Evolutionary conservation across 164 flowering plant species (phyloP), one percentile per base, ranked within the genome.

Genomic region (Chimonanthus praecox): DNA sequence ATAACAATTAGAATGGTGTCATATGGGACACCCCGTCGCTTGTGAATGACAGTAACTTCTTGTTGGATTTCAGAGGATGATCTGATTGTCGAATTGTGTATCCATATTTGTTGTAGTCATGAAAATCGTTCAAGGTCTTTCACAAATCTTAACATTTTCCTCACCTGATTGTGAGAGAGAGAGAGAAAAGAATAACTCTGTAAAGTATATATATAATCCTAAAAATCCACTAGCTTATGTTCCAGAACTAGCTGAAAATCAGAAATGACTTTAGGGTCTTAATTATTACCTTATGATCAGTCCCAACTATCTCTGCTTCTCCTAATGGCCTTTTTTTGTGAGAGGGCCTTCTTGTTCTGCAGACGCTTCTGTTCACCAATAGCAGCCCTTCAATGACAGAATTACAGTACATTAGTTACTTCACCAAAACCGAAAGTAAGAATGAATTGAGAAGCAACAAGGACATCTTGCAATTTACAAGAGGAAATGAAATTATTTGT

Each of bases 271-370:
- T 9, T 18, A 71, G 20, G 65, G 58, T 45, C 60, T 63, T 44
- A 15, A 58, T n/a, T 45, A n/a, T 71, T 46, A 72, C 47, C 60
- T 63, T 48, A 50, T 9, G 3, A 62, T 77, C 74, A 76, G 60
- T 91, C 95, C 95, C 92, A 94, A 74, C 94, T 83, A 72, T 83
- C 87, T 73, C 85, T 73, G 79, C 79, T 87, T 84, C 97, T 88
- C 82, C 99, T 82, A n/a, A 87, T 74, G 7, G 87, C 84, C 76
- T 91, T 94, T 85, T 94, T 94, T 47, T 89, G 86, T 70, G 95
- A 90, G 51, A 81, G 88, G 33, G 76, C 90, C 76, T 91, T 94
- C 83, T 93, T 93, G 81, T 73, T 83, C 70, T 86, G 88, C 63
- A 93, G 83, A 68, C 96, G 88, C 72, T 84, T 90, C 73, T 87